Percentiles rank a stretch among this genome's conserved stretches.
Conservation (phyloP, 495 filamentous ascomycete genomes). For the Diplogelasinospora grovesii region DNA sequence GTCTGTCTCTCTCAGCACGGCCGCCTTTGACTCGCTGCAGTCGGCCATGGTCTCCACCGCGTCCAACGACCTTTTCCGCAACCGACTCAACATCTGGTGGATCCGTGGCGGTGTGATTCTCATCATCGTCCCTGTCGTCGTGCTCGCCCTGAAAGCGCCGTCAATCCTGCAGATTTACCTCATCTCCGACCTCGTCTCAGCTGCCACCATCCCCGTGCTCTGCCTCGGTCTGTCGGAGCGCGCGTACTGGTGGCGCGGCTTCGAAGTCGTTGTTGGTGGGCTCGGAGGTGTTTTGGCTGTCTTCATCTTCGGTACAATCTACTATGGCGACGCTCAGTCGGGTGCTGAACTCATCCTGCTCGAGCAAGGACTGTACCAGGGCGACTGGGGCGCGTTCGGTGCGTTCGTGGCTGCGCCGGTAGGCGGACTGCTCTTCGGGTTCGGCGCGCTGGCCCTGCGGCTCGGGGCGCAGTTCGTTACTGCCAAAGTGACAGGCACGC, state of each 20-base stretch:
- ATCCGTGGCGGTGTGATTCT: slow-evolving; percentile 58
- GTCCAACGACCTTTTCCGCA: slow-evolving; percentile 73
- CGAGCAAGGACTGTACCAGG: slow-evolving; percentile 59
- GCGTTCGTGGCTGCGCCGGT: slow-evolving; percentile 73
- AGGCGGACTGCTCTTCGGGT: slow-evolving; percentile 63
- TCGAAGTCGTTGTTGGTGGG: slow-evolving; percentile 65
- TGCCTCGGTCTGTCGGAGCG: slow-evolving; percentile 55
- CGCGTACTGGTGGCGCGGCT: slow-evolving; percentile 66
- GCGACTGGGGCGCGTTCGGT: slow-evolving; percentile 71
- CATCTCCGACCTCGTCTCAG: slow-evolving; percentile 66
- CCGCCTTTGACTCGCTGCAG: slow-evolving; percentile 69
- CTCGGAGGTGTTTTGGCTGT: slow-evolving; percentile 66
- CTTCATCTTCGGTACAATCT: slow-evolving; percentile 68
- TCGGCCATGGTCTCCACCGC: slow-evolving; percentile 69
- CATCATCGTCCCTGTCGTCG: slow-evolving; percentile 61
- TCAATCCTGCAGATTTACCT: slow-evolving; percentile 70
- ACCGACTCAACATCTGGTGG: slow-evolving; percentile 62
- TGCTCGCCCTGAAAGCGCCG: slow-evolving; percentile 63
- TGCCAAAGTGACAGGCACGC: slow-evolving; percentile 44
- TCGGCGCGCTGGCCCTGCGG: slow-evolving; percentile 50
- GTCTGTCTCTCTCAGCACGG: slow-evolving; percentile 64
- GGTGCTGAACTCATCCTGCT: slow-evolving; percentile 62
- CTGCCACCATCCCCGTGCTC: slow-evolving; percentile 61
- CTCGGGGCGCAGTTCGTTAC: slow-evolving; percentile 43
- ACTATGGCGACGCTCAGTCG: slow-evolving; percentile 54